phyloP scores from a whole-genome alignment of 1,139 yeast species.

The Wickerhamomyces sp. region DNA sequence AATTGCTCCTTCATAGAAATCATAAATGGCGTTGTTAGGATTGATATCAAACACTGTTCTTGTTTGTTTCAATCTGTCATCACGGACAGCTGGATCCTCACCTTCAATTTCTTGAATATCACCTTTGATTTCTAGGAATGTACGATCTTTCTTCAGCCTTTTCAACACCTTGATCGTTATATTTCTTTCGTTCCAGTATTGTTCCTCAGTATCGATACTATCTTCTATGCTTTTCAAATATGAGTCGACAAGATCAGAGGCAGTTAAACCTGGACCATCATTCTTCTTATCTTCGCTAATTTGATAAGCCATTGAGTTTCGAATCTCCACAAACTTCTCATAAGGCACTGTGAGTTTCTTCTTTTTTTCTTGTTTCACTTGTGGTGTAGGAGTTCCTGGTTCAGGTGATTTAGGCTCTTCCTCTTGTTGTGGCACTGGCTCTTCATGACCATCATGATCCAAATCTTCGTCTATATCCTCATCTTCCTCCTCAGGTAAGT shows the following conservation, averaged over 20 bases:
- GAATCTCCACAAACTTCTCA: slow-evolving; percentile 81
- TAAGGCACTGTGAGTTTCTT: slow-evolving; percentile 55
- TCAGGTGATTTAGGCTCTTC: slow-evolving; percentile 10
- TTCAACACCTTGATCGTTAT: slow-evolving; percentile 78
- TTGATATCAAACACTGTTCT: slow-evolving; percentile 40
- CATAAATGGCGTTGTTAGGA: slow-evolving; percentile 83
- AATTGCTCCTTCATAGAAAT: slow-evolving; percentile 20
- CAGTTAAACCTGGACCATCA: slow-evolving; percentile 63
- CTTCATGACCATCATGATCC: slow-evolving; percentile 9
- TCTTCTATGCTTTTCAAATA: slow-evolving; percentile 76
- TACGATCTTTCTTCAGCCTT: slow-evolving; percentile 80
- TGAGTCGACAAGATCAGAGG: slow-evolving; percentile 70
- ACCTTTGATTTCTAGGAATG: slow-evolving; percentile 77
- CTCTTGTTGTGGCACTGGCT: slow-evolving; percentile 8
- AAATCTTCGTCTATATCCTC: slow-evolving; percentile 21
- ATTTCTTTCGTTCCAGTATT: slow-evolving; percentile 65
- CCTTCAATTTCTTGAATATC: slow-evolving; percentile 29
- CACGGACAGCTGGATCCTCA: slow-evolving; percentile 26
- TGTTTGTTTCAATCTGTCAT: slow-evolving; percentile 26
- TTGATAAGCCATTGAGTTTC: slow-evolving; percentile 71
- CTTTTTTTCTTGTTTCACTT: slow-evolving; percentile 8
- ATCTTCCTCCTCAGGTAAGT: slow-evolving; percentile 65
- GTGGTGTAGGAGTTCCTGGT: slow-evolving; percentile 8
- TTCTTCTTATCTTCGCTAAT: slow-evolving; percentile 50
- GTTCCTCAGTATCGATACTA: slow-evolving; percentile 64